A percentile compares a stretch with the other conserved stretches of the same genome.
Conservation (phyloP, 805 yeast species). For the Saccharomycopsis microspora region DNA sequence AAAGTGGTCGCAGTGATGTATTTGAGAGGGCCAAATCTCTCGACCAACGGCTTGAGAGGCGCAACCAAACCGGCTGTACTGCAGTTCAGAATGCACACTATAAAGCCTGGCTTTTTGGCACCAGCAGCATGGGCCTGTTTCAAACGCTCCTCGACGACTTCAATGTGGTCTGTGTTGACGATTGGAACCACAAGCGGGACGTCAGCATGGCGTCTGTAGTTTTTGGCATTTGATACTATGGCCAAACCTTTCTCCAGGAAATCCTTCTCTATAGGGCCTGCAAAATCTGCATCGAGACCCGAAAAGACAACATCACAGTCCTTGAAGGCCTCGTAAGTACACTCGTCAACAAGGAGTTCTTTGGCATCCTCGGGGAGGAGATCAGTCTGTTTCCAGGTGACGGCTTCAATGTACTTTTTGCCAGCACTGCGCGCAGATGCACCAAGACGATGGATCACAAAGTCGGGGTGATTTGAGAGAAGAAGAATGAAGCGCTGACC, state of each 20-base stretch:
- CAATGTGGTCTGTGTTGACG: conserved; percentile 84
- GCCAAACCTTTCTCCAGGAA: conserved; percentile 74
- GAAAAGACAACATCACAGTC: conserved; percentile 93
- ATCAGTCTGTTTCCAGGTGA: conserved; percentile 87
- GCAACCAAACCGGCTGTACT: conserved; percentile 98
- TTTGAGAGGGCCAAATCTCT: conserved; percentile 82
- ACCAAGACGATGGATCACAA: conserved; percentile 75
- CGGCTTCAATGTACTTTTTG: conserved; percentile 72
- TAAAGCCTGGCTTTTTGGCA: conserved; percentile 60
- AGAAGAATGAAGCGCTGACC: conserved; percentile 92
- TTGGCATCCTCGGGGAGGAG: conserved; percentile 62
- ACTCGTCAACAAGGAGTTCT: conserved; percentile 59
- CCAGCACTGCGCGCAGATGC: conserved; percentile 95
- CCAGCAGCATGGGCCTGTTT: conserved; percentile 43
- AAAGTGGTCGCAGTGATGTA: conserved; percentile 80
- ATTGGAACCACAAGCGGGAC: conserved; percentile 95
- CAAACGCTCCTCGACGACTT: conserved; percentile 51
- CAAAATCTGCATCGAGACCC: conserved; percentile 86
- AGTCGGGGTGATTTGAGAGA: conserved; percentile 79
- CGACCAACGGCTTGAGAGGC: conserved; percentile 89
- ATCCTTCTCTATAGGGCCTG: conserved; percentile 84
- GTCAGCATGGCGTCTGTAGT: conserved; percentile 76
- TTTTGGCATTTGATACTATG: conserved; percentile 90
- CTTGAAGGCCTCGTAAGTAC: conserved; percentile 63
- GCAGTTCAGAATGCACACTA: conserved; percentile 94